Conservation (phyloP, 139 green algal species). For the Picochlorum sp. region DNA sequence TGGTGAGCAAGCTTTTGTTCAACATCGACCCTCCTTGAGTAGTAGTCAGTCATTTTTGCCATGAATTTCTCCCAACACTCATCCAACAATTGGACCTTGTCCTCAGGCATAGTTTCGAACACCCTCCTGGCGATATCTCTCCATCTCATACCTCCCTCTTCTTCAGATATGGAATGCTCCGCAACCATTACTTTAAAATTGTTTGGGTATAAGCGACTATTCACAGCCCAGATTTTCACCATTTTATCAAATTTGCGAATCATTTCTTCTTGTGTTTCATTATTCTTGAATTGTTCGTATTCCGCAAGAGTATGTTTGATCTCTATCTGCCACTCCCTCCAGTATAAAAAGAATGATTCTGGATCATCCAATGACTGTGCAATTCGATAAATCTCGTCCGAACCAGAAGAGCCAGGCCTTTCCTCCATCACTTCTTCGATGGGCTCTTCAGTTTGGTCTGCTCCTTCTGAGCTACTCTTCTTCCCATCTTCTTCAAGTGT, state of each 20-base stretch:
- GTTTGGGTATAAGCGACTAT: slow-evolving; percentile 1
- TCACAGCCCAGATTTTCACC: background rate
- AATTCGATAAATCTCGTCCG: background rate
- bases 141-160: background rate
- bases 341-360: background rate
- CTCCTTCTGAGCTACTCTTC: background rate
- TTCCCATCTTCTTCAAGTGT: background rate
- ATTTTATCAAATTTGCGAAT: slow-evolving; percentile 2
- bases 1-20: background rate
- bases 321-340: slow-evolving; percentile 1
- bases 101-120: background rate
- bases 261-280: background rate
- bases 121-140: background rate
- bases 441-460: background rate
- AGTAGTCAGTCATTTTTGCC: background rate
- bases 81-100: background rate
- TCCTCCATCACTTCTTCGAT: background rate
- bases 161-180: background rate
- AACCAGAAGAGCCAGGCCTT: background rate
- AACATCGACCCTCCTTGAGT: background rate
- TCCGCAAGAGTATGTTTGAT: background rate
- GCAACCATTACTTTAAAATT: slow-evolving; percentile 1
- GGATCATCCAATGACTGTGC: background rate
- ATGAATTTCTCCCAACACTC: background rate
- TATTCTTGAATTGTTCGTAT: background rate